Conservation (phyloP, 2,329 filamentous ascomycete species). For the Xylaria arbuscula region DNA sequence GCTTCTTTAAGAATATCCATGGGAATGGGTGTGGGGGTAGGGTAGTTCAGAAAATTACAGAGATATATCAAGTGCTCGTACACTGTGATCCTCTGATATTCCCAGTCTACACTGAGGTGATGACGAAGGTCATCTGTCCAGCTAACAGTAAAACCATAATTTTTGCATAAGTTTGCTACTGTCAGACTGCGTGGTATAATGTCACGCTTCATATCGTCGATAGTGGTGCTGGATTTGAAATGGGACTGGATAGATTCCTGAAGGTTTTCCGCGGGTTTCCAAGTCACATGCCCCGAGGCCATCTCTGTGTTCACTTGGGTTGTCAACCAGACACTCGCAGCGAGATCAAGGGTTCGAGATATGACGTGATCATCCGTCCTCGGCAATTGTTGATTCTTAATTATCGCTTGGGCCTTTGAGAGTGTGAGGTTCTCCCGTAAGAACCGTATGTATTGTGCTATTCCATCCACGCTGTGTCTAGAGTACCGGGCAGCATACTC, state of each 20-base stretch:
- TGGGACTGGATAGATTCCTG: neutral
- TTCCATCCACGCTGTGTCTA: neutral
- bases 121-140: constrained; percentile 14
- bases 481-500: constrained; percentile 9
- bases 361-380: neutral
- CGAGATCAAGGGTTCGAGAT: constrained; percentile 15
- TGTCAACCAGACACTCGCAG: constrained; percentile 13
- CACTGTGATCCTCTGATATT: constrained; percentile 11
- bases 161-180: constrained; percentile 6
- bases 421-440: constrained; percentile 6
- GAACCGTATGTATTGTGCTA: constrained; percentile 14
- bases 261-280: neutral
- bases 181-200: constrained; percentile 8
- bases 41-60: constrained; percentile 4
- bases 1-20: constrained; percentile 9
- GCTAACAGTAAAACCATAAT: neutral
- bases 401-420: constrained; percentile 7
- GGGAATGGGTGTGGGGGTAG: neutral
- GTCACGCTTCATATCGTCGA: constrained; percentile 7
- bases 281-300: neutral
- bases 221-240: neutral
- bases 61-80: constrained; percentile 26
- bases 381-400: neutral
- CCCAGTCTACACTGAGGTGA: neutral
- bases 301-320: neutral